Base-by-base conservation (phyloP, 2,329 filamentous ascomycete genomes). In the Aspergillus sp. region DNA sequence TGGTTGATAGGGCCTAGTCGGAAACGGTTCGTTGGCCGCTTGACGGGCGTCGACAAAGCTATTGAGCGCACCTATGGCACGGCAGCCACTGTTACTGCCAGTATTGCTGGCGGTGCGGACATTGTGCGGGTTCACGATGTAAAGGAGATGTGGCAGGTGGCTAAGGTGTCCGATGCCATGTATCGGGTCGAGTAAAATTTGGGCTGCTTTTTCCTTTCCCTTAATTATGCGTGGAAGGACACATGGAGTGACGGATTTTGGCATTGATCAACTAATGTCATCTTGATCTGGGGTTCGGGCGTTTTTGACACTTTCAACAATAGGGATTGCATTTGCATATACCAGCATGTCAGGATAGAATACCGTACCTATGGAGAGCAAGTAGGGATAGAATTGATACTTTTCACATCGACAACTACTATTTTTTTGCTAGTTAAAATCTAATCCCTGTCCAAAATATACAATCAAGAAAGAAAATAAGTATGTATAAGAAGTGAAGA, bases 71-170 rank as follows among this genome's bases (percentile, higher is more conserved):
- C 78, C 6, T 93, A 83, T 81, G 93, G 93, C 7, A 97, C 93
- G 2, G 90, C 89, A 7, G 88, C 87, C 7, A 87, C 89, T 0
- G 86, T 97, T 6, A 84, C 86, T 3, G 88, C 89, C 5, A 88
- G 89, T 41, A 78, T 98, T 29, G 81, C 85, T 51, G 88, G 88
- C 5, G 93, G 93, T 2, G 90, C 90, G 27, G 90, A 97, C 72
- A 82, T 98, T 48, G 83, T 97, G 41, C 77, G 93, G 44, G 89
- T 98, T 38, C 93, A 98, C 69, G 91, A 97, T 71, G 86, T 90
- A 9, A 69, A 74, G 47, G 86, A 93, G 72, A 97, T 97, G 91
- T 75, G 70, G 36, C 78, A 88, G 67, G 89, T 95, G 30, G 82
- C 81, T 1, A 85, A 79, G 63, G 91, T 97, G 83, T 81, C 88